These are phyloP conservation scores for Nepenthes gracilis DNA, from an alignment of 148 eudicot species.

Conservation along the genomic window DNA sequence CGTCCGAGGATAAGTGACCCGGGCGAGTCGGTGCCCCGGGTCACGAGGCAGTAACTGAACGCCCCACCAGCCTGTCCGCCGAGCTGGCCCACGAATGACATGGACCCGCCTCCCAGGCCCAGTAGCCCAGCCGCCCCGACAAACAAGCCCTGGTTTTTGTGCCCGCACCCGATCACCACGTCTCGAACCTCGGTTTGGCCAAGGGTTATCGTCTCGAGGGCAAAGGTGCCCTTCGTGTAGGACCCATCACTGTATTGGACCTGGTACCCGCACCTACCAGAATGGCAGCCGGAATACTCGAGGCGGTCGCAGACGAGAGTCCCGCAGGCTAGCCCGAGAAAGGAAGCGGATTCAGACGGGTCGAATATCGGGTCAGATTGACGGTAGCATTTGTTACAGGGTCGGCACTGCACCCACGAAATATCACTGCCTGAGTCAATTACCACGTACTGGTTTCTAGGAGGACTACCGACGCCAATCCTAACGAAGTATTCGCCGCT, in stretches of 20 bases:
- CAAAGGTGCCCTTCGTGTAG: conserved; percentile 71
- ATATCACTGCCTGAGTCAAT: conserved; percentile 85
- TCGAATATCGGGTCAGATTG: conserved; percentile 89
- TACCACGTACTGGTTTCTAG: conserved; percentile 62
- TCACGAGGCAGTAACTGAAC: conserved; percentile 67
- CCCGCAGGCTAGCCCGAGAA: conserved; percentile 44
- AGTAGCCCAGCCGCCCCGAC: conserved; percentile 79
- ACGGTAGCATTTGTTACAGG: conserved; percentile 59
- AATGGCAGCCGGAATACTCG: conserved; percentile 46
- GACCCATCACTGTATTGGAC: conserved; percentile 81
- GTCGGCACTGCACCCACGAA: conserved; percentile 91
- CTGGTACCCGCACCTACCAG: conserved; percentile 59
- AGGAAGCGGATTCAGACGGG: conserved; percentile 68
- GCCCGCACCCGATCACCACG: conserved; percentile 91
- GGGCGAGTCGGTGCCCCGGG: conserved; percentile 44
- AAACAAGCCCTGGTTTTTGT: conserved; percentile 75
- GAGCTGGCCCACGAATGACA: conserved; percentile 79
- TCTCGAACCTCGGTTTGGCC: conserved; percentile 35
- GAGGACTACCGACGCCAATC: conserved; percentile 80
- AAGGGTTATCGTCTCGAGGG: conserved; percentile 65
- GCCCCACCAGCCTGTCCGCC: conserved; percentile 83
- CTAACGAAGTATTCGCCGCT: conserved; percentile 90
- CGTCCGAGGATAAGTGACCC: conserved; percentile 79
- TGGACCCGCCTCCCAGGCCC: conserved; percentile 77
- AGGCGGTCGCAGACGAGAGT: conserved; percentile 49